Evolutionary conservation across 148 eudicot species (phyloP).

Genomic region (Polygonum maritimum): DNA sequence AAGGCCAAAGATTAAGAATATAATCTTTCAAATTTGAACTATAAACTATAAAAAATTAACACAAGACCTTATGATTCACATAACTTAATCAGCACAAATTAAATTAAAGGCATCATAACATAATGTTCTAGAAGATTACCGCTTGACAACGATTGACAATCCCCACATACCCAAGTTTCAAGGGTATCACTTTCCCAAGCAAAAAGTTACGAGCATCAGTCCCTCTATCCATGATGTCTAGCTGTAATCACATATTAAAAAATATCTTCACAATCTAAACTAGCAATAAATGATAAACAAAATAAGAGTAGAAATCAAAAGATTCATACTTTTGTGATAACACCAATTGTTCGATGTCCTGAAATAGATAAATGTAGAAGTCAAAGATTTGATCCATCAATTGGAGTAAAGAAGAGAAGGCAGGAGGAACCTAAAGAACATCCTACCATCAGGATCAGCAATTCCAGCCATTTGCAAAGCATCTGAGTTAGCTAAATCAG

Average conservation of each 20-base stretch:
- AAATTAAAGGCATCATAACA: not conserved
- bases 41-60: not conserved
- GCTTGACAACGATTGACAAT: constrained; percentile 95
- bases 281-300: not conserved
- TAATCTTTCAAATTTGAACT: not conserved
- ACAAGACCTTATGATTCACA: not conserved
- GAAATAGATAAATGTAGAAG: constrained; percentile 12
- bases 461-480: constrained; percentile 91
- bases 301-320: not conserved
- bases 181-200: constrained; percentile 89
- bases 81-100: not conserved
- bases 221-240: constrained; percentile 94
- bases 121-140: constrained; percentile 34
- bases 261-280: not conserved
- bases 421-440: constrained; percentile 7
- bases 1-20: not conserved
- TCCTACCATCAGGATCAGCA: constrained; percentile 88
- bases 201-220: constrained; percentile 90
- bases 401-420: constrained; percentile 12
- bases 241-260: constrained; percentile 33
- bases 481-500: constrained; percentile 91
- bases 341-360: constrained; percentile 93
- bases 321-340: constrained; percentile 64
- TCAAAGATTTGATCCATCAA: constrained; percentile 7
- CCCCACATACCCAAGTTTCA: constrained; percentile 87